These are phyloP conservation scores for Kazachstania sp. DNA, from an alignment of 1,139 yeast genomes.

Conservation along the genomic window DNA sequence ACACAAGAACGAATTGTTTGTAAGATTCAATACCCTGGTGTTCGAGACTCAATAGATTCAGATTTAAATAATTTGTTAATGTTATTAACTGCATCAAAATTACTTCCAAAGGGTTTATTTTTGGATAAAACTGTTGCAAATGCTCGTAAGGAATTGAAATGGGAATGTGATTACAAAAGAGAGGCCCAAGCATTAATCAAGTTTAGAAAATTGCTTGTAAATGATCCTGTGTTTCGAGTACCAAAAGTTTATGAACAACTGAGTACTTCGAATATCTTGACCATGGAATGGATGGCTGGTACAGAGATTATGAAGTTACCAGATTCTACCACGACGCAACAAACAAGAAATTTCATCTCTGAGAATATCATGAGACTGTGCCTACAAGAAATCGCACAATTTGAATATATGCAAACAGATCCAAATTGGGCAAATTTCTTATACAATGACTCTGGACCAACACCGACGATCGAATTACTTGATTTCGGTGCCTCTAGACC, in stretches of 20 bases:
- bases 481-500: conserved; percentile 96
- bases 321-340: conserved; percentile 48
- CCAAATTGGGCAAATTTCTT: conserved; percentile 99
- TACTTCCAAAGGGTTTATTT: conserved; percentile 86
- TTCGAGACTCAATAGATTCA: conserved; percentile 83
- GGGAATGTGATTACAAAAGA: conserved; percentile 95
- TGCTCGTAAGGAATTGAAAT: conserved; percentile 84
- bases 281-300: conserved; percentile 88
- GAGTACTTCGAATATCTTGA: conserved; percentile 75
- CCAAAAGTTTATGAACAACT: conserved; percentile 74
- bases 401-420: conserved; percentile 94
- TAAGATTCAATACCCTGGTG: conserved; percentile 98
- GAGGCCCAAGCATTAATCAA: conserved; percentile 75
- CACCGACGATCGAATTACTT: conserved; percentile 66
- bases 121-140: conserved; percentile 87
- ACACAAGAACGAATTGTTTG: conserved; percentile 76
- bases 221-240: conserved; percentile 65
- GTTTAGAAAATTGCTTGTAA: conserved; percentile 51
- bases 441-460: conserved; percentile 51
- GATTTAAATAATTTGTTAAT: conserved; percentile 79
- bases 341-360: conserved; percentile 71
- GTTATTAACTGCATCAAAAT: conserved; percentile 74
- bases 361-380: conserved; percentile 81
- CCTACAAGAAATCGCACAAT: conserved; percentile 71
- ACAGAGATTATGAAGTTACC: conserved; percentile 70